Evolutionary conservation across 148 eudicot genomes (phyloP), one percentile per base, ranked within the genome.

Genomic region (Agrostemma githago): DNA sequence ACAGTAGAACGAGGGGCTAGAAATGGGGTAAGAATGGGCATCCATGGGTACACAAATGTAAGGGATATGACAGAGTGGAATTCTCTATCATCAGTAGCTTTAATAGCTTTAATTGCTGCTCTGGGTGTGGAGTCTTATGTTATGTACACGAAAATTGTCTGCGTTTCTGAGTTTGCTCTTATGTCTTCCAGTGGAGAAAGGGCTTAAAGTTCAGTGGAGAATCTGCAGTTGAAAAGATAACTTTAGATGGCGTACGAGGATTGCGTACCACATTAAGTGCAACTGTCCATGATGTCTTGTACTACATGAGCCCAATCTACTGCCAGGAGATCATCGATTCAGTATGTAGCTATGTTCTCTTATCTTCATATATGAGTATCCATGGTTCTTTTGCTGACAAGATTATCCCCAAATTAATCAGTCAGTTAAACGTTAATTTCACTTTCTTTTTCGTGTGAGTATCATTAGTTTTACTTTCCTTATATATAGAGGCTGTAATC

Each of bases 221-320:
- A 85, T 81, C 90, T 79, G 92, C 99, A 39, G 94, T 95, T 77
- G 99, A 92, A 73, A 86, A 82, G 61, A 82, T 83, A 53, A 92
- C 97, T 70, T 84, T 95, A 74, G 92, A 88, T 84, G 99, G 97
- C 60, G 92, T 95, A 39, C 87, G 96, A 56, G 96, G 96, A 46
- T 76, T 95, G 81, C 92, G 99, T 57, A 89, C 90, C 20, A 88
- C 83, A 68, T 78, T 95, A 68, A 92, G 99, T 83, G 99, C 97
- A 60, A 95, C 99, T 21, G 97, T 85, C 83, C 99, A 95, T 82
- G 99, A 95, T 83, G 90, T 95, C 43, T 83, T 95, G 76, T 95
- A 95, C 77, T 95, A 95, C 88, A 95, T 95, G 99, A 95, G 99
- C 84, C 99, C 99, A 53, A 92, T 95, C 78, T 90, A 95, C 81